A percentile compares a stretch with the other conserved stretches of the same genome.
phyloP scores from a whole-genome alignment of 345 rosid genomes.

The Brassica carinata region DNA sequence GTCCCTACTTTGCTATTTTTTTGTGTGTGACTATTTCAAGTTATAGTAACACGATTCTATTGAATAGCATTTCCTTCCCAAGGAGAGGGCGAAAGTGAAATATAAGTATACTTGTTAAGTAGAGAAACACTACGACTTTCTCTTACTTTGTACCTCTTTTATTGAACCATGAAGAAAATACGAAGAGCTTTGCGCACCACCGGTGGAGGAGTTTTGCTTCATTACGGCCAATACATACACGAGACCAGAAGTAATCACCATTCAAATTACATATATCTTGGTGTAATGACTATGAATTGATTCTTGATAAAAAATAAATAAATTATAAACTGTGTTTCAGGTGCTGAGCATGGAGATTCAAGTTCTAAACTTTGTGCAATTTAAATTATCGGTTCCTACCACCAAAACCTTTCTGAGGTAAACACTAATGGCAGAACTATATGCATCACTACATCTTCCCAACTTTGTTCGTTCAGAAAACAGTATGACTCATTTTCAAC shows the following conservation, averaged over 20 bases:
- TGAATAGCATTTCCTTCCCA: slow-evolving; percentile 9
- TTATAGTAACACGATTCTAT: not conserved
- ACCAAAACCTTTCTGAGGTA: slow-evolving; percentile 90
- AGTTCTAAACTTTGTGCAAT: slow-evolving; percentile 67
- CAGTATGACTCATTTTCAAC: not conserved
- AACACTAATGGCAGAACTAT: slow-evolving; percentile 12
- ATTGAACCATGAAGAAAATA: slow-evolving; percentile 65
- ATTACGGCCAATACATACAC: slow-evolving; percentile 93
- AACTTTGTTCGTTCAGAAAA: slow-evolving; percentile 1
- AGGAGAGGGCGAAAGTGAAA: not conserved
- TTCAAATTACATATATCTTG: slow-evolving; percentile 1
- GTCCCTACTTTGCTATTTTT: slow-evolving; percentile 32
- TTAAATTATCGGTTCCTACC: slow-evolving; percentile 79
- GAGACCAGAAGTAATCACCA: slow-evolving; percentile 63
- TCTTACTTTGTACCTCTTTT: slow-evolving; percentile 28
- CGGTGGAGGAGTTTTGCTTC: slow-evolving; percentile 87
- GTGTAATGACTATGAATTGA: slow-evolving; percentile 1
- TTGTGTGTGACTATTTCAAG: not conserved
- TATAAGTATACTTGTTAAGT: slow-evolving; percentile 6
- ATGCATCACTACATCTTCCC: slow-evolving; percentile 10
- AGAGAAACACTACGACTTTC: slow-evolving; percentile 28
- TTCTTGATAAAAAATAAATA: slow-evolving; percentile 28
- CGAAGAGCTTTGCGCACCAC: slow-evolving; percentile 87
- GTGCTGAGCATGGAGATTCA: slow-evolving; percentile 83
- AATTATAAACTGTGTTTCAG: slow-evolving; percentile 52